Base-by-base conservation (phyloP, 1,284 basidiomycete species). In the Ceratobasidium sp. region DNA sequence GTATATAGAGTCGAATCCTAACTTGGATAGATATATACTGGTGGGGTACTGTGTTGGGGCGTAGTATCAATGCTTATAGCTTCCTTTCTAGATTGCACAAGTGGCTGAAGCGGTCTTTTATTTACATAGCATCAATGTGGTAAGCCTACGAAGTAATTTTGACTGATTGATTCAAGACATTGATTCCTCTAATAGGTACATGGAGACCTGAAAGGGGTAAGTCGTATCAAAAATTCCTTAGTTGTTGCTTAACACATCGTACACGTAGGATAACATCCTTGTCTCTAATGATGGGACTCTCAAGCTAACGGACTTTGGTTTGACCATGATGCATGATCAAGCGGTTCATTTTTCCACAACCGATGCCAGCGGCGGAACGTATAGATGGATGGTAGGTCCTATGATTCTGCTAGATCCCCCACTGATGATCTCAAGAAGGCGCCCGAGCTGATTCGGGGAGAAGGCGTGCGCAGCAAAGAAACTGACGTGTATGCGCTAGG, bases 201-300 rank as follows among this genome's bases (percentile, higher is more conserved):
- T 63, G 60, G 60, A 7, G 60, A 63, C 11, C 2, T 63, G 15
- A 63, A 63, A 24, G 60, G 36, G 27, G 60, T 63, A 27, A 48
- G 44, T 11, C n/a, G 1, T 24, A 24, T 54, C 57, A n/a, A n/a
- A n/a, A n/a, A n/a, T n/a, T n/a, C n/a, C n/a, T n/a, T n/a, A n/a
- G n/a, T n/a, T n/a, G 11, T 48, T 48, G n/a, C 45, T 48, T 48
- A n/a, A n/a, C n/a, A n/a, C n/a, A n/a, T n/a, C n/a, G 15, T 44
- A 9, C 19, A 11, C 6, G 0, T 41, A 63, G 60, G 5, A 45
- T n/a, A 63, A 63, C 27, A 31, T 63, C 29, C 27, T 63, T 36
- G 41, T 63, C 15, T 33, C 33, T 5, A 8, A 1, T 7, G 45
- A 48, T 11, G 60, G 60, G 1, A 47, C 41, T 6, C 41, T 22